Base-by-base conservation (phyloP, 2,329 filamentous ascomycete species). In the Pyrenochaeta sp. region DNA sequence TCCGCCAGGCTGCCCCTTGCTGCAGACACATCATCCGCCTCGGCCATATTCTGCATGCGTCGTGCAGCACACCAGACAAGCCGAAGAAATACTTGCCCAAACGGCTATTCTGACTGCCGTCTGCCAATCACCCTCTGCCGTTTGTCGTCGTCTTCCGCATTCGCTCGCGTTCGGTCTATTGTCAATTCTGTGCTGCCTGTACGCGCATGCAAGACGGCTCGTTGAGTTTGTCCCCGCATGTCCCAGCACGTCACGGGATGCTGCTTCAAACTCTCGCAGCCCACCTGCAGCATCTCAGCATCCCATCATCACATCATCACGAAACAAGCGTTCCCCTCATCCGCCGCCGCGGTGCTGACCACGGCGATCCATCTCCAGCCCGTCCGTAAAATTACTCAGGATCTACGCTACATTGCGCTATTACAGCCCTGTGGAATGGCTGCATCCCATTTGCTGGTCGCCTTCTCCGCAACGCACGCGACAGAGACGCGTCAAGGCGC, bases 321-420 rank as follows among this genome's bases (percentile, higher is more conserved):
- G 32, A 41, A 30, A n/a, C 29, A 35, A 44, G 44, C 48, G 40
- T 49, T 57, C n/a, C 43, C 48, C 42, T 35, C 37, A 40, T 45
- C 32, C 42, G 23, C 32, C 17, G 27, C 39, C 48, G 45, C 43
- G 41, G 37, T 58, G 54, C 58, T 47, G 45, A 48, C 32, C 51
- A 45, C 39, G 59, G 58, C 40, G 40, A 42, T 42, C 56, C 61
- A 51, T 56, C 52, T 49, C 51, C 48, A 47, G 48, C 45, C 55
- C 56, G 56, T 51, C 54, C 54, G 51, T 48, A 54, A 67, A 62
- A 67, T 67, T 63, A 51, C 56, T 40, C 46, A 60, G 59, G 59
- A 64, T 64, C 60, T 59, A 39, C 55, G 36, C 51, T 56, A 51
- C 50, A 33, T 54, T 56, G 36, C 55, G 39, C 54, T 56, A 51